phyloP scores from a whole-genome alignment of 139 green algal species.

The Zygnema circumcarinatum region DNA sequence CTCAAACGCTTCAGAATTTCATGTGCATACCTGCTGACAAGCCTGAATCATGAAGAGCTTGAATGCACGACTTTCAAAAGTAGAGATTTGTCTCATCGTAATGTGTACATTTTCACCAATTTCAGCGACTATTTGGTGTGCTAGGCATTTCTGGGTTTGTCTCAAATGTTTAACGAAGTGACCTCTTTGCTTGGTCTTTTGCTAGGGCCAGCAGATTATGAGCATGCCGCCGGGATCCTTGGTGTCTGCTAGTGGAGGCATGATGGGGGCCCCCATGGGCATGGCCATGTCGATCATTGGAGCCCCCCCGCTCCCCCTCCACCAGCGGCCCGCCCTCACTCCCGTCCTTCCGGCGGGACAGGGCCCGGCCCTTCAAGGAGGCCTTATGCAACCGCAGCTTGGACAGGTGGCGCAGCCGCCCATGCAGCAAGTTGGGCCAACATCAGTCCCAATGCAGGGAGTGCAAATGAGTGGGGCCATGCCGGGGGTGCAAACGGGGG shows the following conservation, averaged over 20 bases:
- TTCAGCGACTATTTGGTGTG: too few relatives aligned
- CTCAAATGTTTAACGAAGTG: too few relatives aligned
- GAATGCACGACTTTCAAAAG: too few relatives aligned
- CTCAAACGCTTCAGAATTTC: too few relatives aligned
- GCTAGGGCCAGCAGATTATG: not conserved
- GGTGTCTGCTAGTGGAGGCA: not conserved
- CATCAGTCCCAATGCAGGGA: not conserved
- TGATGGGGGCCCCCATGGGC: not conserved
- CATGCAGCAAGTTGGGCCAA: not conserved
- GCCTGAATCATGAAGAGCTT: too few relatives aligned
- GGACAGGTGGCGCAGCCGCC: constrained; percentile 36
- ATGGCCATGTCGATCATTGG: not conserved
- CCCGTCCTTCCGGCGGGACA: not conserved
- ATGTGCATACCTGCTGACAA: too few relatives aligned
- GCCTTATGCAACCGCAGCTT: constrained; percentile 15
- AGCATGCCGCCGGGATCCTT: not conserved
- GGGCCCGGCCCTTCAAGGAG: not conserved
- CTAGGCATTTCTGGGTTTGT: too few relatives aligned
- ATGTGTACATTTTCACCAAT: too few relatives aligned
- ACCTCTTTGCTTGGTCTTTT: too few relatives aligned
- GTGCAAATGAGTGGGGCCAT: not conserved
- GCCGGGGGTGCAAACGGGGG: not conserved
- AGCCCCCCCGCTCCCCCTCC: constrained; percentile 6
- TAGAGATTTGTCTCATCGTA: too few relatives aligned
- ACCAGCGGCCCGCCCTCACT: not conserved